Evolutionary conservation across 805 yeast genomes (phyloP).

Genomic region (Wickerhamia fluorescens): DNA sequence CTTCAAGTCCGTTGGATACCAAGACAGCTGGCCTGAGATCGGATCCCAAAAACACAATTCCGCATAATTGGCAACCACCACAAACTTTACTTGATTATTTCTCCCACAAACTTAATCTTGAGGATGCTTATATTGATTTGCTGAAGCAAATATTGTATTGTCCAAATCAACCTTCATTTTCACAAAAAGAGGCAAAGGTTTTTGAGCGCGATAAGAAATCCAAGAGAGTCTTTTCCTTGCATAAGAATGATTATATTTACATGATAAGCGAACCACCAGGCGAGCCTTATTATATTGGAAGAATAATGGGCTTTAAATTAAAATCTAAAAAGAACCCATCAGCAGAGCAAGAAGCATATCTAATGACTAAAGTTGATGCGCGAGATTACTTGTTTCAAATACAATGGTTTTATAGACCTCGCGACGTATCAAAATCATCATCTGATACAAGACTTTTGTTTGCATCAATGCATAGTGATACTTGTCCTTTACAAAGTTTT

Average conservation of each 20-base stretch:
- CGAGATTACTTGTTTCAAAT: slow-evolving; percentile 55
- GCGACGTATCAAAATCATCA: slow-evolving; percentile 66
- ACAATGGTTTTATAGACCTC: slow-evolving; percentile 88
- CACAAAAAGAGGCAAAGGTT: slow-evolving; percentile 1
- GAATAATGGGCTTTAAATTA: slow-evolving; percentile 61
- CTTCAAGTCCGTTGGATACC: background rate
- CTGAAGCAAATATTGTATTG: slow-evolving; percentile 30
- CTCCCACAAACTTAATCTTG: slow-evolving; percentile 35
- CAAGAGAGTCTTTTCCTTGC: slow-evolving; percentile 16
- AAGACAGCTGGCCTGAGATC: background rate
- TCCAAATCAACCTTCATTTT: slow-evolving; percentile 22
- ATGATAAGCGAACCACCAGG: slow-evolving; percentile 91
- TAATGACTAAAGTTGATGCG: too few relatives aligned
- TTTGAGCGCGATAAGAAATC: slow-evolving; percentile 4
- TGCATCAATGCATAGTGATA: slow-evolving; percentile 82
- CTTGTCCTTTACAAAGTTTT: slow-evolving; percentile 67
- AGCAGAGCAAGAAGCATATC: slow-evolving; percentile 9
- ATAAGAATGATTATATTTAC: slow-evolving; percentile 63
- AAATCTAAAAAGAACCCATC: slow-evolving; percentile 2
- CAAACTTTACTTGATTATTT: slow-evolving; percentile 30
- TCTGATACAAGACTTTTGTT: slow-evolving; percentile 69
- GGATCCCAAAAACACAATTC: slow-evolving; percentile 13
- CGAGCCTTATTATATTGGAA: slow-evolving; percentile 86
- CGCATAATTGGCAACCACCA: slow-evolving; percentile 48
- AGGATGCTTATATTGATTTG: slow-evolving; percentile 35